phyloP scores from a whole-genome alignment of 2,329 filamentous ascomycete species.

The Bipolaris oryzae region DNA sequence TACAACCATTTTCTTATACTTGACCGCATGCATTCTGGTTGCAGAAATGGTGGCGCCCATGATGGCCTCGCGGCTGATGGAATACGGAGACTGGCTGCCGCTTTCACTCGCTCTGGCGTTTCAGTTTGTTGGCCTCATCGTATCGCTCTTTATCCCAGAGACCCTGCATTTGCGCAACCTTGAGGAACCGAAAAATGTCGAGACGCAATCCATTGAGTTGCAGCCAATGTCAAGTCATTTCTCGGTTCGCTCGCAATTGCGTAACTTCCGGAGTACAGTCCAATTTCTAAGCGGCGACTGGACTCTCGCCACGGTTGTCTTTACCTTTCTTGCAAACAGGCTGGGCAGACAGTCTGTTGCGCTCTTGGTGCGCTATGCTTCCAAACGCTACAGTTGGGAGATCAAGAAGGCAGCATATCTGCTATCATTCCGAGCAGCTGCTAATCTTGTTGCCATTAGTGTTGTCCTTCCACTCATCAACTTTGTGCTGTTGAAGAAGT shows the following conservation, averaged over 20 bases:
- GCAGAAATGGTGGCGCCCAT: constrained; percentile 45
- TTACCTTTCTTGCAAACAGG: constrained; percentile 57
- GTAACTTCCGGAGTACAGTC: constrained; percentile 48
- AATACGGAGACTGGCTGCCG: constrained; percentile 42
- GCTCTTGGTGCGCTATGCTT: constrained; percentile 59
- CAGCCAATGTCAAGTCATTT: constrained; percentile 22
- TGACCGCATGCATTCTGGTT: constrained; percentile 40
- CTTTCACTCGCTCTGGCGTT: constrained; percentile 39
- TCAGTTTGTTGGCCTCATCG: constrained; percentile 32
- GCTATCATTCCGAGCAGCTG: constrained; percentile 54
- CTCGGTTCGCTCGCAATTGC: constrained; percentile 37
- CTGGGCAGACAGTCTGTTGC: constrained; percentile 55
- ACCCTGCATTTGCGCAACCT: constrained; percentile 44
- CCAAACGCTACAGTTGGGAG: constrained; percentile 57
- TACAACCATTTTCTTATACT: constrained; percentile 35
- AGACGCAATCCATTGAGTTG: constrained; percentile 25
- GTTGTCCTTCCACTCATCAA: constrained; percentile 53
- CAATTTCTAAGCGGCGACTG: constrained; percentile 50
- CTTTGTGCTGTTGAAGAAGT: constrained; percentile 45
- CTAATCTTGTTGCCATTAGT: constrained; percentile 56
- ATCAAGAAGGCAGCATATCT: constrained; percentile 52
- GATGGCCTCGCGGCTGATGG: constrained; percentile 42
- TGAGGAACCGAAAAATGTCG: constrained; percentile 31
- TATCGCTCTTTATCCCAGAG: constrained; percentile 42
- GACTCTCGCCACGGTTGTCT: constrained; percentile 50